Evolutionary conservation across 1,284 basidiomycete genomes (phyloP), one percentile per base, ranked within the genome.

Genomic region (Xerocomus minutiporus): DNA sequence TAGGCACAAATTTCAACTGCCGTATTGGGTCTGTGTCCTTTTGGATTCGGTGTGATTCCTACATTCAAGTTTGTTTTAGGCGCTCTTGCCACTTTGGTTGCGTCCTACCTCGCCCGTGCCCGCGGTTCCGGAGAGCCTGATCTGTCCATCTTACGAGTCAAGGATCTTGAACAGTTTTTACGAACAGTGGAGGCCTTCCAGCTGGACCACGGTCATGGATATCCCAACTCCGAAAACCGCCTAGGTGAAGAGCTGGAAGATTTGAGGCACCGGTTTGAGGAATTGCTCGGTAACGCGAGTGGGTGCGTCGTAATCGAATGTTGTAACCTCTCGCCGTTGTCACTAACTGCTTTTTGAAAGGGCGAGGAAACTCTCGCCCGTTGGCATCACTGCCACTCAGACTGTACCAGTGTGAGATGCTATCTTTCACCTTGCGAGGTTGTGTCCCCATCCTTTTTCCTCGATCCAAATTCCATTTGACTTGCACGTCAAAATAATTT

Each of bases 71-170:
- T 42, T 6, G 20, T 23, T 49, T 1, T 20, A 80, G 81, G 85
- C 51, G 84, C 81, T 13, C 54, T 82, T 15, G 68, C 84, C 3
- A 88, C 86, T 0, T 43, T 87, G 29, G 77, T 83, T 15, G 84
- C 86, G 32, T 84, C 84, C 2, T 88, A 85, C 64, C 73, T 88
- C 29, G 86, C 86, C 6, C 80, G 82, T 17, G 74, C 78, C 40
- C 79, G 85, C 34, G 83, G 85, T 6, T 81, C 82, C 0, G 77
- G 78, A 50, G 84, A 88, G 62, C 86, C 86, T 1, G 84, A 88
- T 59, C 55, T 75, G 15, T n/a, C n/a, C n/a, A n/a, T 83, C 80
- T 65, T 69, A 8, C 75, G 78, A 17, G 72, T 71, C 2, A 81
- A 81, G 59, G 82, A 84, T 56, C 71, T 88, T 2, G 80, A 85